Percentiles rank a stretch among this genome's conserved stretches.
These are phyloP conservation scores for Monilinia polystroma DNA, from an alignment of 2,329 filamentous ascomycete genomes.

Conservation along the genomic window DNA sequence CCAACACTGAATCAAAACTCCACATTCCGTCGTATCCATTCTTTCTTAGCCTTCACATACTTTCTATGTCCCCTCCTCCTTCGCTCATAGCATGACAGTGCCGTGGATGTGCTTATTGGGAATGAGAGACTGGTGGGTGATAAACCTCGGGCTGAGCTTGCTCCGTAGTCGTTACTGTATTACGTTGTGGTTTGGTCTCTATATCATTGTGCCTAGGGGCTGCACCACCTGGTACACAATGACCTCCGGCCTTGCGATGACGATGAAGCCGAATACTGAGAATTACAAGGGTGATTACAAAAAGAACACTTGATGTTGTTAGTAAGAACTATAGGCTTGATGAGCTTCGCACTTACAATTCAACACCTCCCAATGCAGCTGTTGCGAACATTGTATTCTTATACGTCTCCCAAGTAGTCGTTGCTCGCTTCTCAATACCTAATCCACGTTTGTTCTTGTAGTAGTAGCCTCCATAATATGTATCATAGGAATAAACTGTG, in stretches of 20 bases:
- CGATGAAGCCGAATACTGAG: not conserved
- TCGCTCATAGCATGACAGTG: not conserved
- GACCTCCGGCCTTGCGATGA: slow-evolving; percentile 15
- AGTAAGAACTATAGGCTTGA: not conserved
- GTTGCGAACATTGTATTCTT: slow-evolving; percentile 14
- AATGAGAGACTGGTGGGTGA: not conserved
- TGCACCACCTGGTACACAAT: not conserved
- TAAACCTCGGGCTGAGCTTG: slow-evolving; percentile 1
- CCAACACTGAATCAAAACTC: not conserved
- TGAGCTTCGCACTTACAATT: slow-evolving; percentile 10
- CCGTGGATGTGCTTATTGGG: not conserved
- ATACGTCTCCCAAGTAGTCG: slow-evolving; percentile 14
- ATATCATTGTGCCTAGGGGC: not conserved
- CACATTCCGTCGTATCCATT: not conserved
- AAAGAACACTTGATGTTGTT: slow-evolving; percentile 10
- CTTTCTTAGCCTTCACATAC: not conserved
- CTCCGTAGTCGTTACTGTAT: not conserved
- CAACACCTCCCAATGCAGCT: slow-evolving; percentile 1
- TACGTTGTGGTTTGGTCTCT: not conserved
- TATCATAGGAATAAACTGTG: not conserved
- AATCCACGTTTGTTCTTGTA: slow-evolving; percentile 18
- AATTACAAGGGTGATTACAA: slow-evolving; percentile 4
- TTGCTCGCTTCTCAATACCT: not conserved
- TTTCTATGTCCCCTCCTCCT: not conserved
- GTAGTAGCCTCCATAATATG: slow-evolving; percentile 6